Conservation (phyloP, 495 filamentous ascomycete species). For the Aspergillus sparsus region DNA sequence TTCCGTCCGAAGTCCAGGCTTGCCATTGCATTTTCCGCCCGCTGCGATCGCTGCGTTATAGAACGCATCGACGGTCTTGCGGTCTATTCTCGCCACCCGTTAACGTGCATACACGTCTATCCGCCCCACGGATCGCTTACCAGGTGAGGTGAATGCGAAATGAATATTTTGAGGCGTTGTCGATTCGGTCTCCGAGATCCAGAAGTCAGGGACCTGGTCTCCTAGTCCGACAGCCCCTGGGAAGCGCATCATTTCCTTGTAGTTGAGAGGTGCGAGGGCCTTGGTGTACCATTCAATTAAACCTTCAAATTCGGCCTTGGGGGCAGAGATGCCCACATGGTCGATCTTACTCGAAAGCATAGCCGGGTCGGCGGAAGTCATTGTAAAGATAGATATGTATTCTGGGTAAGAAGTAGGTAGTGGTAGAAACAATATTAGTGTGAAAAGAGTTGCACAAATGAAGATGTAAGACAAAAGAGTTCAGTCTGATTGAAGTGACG, state of each 20-base stretch:
- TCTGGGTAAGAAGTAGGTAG: no score
- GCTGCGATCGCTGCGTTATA: conserved; percentile 43
- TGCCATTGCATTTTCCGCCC: conserved; percentile 49
- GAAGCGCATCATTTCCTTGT: conserved; percentile 34
- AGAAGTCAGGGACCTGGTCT: conserved; percentile 43
- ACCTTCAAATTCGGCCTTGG: conserved; percentile 27
- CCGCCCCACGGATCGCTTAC: conserved; percentile 3
- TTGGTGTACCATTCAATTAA: conserved; percentile 43
- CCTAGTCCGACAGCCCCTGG: conserved; percentile 30
- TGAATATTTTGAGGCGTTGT: conserved; percentile 17
- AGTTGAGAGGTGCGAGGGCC: conserved; percentile 38
- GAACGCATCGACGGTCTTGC: conserved; percentile 39
- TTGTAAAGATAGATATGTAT: no score
- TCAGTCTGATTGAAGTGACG: no score
- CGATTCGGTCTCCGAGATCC: conserved; percentile 27
- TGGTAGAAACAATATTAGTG: no score
- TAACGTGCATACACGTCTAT: neutral
- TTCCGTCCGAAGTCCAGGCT: conserved; percentile 44
- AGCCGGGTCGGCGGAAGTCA: no score
- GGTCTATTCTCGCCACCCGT: conserved; percentile 23
- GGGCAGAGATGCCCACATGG: conserved; percentile 26
- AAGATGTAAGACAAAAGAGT: no score
- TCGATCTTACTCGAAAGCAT: conserved; percentile 25
- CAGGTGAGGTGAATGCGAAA: conserved; percentile 25
- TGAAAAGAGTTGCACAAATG: no score